Evolutionary conservation across 176 grass and related monocot species (phyloP).

Genomic region (Phyllostachys edulis): DNA sequence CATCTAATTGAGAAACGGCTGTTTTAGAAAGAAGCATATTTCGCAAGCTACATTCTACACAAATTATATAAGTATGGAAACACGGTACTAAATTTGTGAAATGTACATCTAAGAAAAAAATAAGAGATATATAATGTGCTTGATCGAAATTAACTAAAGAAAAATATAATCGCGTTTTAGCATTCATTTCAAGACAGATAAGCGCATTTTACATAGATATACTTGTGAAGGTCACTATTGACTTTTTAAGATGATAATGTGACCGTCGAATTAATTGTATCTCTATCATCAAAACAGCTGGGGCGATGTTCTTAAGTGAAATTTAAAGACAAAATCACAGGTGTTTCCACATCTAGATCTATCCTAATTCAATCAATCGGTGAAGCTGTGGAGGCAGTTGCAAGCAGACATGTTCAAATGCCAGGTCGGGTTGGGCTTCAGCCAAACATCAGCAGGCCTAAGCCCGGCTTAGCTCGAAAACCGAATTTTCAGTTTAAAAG

Average conservation of each 20-base stretch:
- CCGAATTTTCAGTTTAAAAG: too few species aligned
- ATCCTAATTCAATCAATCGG: background rate
- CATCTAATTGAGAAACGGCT: background rate
- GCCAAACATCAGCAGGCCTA: too few species aligned
- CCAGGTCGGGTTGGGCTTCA: too few species aligned
- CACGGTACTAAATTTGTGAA: background rate
- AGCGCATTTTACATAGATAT: background rate
- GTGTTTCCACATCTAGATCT: background rate
- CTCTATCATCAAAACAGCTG: background rate
- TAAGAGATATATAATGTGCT: background rate
- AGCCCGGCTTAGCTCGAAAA: too few species aligned
- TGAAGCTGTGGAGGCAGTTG: background rate
- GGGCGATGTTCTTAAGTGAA: background rate
- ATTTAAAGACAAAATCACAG: background rate
- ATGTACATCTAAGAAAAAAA: background rate
- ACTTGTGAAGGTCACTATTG: background rate
- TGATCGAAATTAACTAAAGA: background rate
- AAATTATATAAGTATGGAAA: background rate
- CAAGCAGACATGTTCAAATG: too few species aligned
- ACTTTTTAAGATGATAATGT: background rate
- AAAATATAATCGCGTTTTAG: background rate
- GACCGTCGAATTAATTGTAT: background rate
- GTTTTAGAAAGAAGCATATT: background rate
- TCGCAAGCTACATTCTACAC: background rate
- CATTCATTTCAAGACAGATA: background rate